Base-by-base conservation (phyloP, 1,139 yeast genomes). In the Debaryomyces fabryi region DNA sequence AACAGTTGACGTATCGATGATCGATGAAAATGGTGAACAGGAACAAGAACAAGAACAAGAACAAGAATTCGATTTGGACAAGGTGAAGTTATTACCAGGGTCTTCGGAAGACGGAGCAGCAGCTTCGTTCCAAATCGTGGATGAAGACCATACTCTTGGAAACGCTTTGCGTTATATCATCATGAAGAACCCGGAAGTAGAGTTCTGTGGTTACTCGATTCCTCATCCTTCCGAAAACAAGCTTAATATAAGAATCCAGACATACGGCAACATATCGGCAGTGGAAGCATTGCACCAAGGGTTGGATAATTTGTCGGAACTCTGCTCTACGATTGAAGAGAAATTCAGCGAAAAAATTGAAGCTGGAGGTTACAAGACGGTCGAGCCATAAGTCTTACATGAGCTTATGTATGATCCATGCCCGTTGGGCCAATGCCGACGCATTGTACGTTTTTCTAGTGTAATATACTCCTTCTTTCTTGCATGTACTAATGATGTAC, bases 161-260 rank as follows among this genome's bases (percentile, higher is more conserved):
- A 93, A 93, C 65, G 88, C 98, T 4, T 79, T 93, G 51, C 84
- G 97, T 65, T 92, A 91, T 68, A 83, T 93, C 63, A 90, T 93
- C 59, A 91, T 93, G 97, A 92, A 92, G 72, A 93, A 93, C 71
- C 97, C 97, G 35, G 96, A 91, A 58, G 98, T 93, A 30, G 99
- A 93, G 64, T 93, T 95, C 68, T 93, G 98, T 64, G 99, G 99
- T 50, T 93, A 93, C 72, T 89, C 97, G 44, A 95, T 93, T 54
- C 99, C 99, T n/a, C 99, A 93, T 70, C 99, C 99, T 25, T 89
- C 97, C 32, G 99, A 95, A 69, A 81, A 90, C 52, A 87, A 88
- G 59, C 74, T 93, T 71, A 91, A 95, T 71, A 67, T 93, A 49
- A 83, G 99, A 71, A 90, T 93, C 55, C 99, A 93, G 70, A 95